Base-by-base conservation (phyloP, 2,329 filamentous ascomycete genomes). In the Claviceps cyperi region DNA sequence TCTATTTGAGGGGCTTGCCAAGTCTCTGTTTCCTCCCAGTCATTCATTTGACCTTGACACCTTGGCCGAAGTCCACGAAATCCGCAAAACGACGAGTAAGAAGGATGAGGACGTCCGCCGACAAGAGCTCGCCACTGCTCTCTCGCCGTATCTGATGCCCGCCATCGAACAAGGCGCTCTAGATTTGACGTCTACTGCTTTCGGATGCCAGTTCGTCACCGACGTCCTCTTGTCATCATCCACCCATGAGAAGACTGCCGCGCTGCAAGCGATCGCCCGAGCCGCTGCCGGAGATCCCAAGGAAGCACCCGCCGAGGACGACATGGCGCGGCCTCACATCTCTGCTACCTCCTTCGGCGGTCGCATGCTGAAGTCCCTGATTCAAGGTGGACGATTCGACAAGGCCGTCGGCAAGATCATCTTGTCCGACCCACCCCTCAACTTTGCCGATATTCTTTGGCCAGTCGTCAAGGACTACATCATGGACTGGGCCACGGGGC, bases 361-460 rank as follows among this genome's bases (percentile, higher is more conserved):
- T 15, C 83, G 88, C 52, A 84, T 96, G 82, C 76, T 97, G 59
- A 96, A 95, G 71, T 84, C 84, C 0, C 77, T 98, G 7, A 89
- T 96, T 22, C 83, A 88, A 50, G 92, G 92, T 41, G 92, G 94
- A 24, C 82, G 81, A 51, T 98, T 86, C 62, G 88, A 97, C 66
- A 79, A 80, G 53, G 75, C 75, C 43, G 75, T 79, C 2, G 88
- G 88, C 66, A 80, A 75, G 50, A 68, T 92, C 43, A 76, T 84
- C 59, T 78, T 80, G 21, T 75, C 84, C 2, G 80, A 89, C 46
- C 88, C 89, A 15, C 76, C 86, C 7, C 73, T 97, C 50, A 76
- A 82, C 47, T 98, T 98, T 64, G 81, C 86, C 53, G 77, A 84
- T 55, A 71, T 84, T 46, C 73, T 98, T n/a, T 97, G 91, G 64